Evolutionary conservation across 163 green algal species (phyloP), one percentile per base, ranked within the genome.

Genomic region (Scenedesmus sp.): DNA sequence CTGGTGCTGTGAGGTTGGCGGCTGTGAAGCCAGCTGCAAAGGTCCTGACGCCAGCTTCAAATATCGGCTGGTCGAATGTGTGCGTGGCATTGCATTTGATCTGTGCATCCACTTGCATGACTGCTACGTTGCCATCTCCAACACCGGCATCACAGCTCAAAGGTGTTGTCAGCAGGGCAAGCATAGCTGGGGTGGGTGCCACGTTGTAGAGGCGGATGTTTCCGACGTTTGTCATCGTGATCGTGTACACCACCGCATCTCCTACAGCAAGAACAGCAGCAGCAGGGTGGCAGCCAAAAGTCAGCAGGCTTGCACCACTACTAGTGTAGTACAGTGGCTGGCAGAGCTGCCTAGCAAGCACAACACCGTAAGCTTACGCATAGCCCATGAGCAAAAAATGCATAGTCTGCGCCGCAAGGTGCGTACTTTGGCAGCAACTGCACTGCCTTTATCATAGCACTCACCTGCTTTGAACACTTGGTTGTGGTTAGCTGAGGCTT

Each of bases 401-500:
- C 2, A 52, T 52, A 8, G 1, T 52, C 4, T 52, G 5, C 52
- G 70, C 6, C 52, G 70, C 52, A 13, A 23, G 52, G 0, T 79
- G 70, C 34, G 34, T 1, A 46, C 23, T 15, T 15, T 3, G 2
- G 23, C 23, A 52, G 5, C 23, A 52, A 20, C 70, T 52, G 1
- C 70, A 46, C 34, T 46, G 34, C 34, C 34, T 46, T 46, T 46
- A 46, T 46, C 34, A 46, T 46, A 79, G 0, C 4, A 16, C 66
- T 79, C 23, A 79, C 76, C 76, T 84, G 76, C 76, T 57, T 59
- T 84, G 26, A 59, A 84, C 76, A 84, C 76, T 34, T 84, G 34
- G 12, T 56, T 84, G 2, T 34, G 20, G 34, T 84, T 2, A 8
- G 12, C 76, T 10, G 34, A 20, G 8, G 46, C 76, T 57, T 56